These are phyloP conservation scores for Lactarius psammicola DNA, from an alignment of 768 basidiomycete species.

Conservation along the genomic window DNA sequence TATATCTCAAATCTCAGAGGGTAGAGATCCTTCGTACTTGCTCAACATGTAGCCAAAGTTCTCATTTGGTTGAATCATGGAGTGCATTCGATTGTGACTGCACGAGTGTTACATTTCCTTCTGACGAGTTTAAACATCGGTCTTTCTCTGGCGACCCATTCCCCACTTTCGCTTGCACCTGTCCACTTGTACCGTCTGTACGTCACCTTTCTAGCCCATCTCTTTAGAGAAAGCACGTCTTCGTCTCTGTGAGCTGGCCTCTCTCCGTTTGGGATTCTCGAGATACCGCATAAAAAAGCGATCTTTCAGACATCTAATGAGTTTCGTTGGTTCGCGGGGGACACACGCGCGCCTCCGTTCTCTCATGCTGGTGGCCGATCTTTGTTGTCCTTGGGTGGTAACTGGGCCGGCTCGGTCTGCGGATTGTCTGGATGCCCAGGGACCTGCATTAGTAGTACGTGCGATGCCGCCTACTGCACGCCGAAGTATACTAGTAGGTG, in stretches of 20 bases:
- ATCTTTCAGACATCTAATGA: slow-evolving; percentile 51
- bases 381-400: slow-evolving; percentile 36
- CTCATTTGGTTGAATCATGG: neutral
- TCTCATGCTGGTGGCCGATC: neutral
- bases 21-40: neutral
- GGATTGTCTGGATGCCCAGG: slow-evolving; percentile 50
- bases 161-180: neutral
- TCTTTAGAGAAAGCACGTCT: neutral
- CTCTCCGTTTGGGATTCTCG: neutral
- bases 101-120: neutral
- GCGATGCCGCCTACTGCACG: neutral
- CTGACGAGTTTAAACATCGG: neutral
- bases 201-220: neutral
- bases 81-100: neutral
- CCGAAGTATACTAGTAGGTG: no score
- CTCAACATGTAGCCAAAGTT: neutral
- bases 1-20: neutral
- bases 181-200: neutral
- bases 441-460: slow-evolving; percentile 50
- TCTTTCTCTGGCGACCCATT: neutral
- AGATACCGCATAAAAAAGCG: slow-evolving; percentile 6
- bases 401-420: slow-evolving; percentile 55
- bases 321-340: slow-evolving; percentile 30
- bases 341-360: neutral
- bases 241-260: neutral